Conservation (phyloP, 2,329 filamentous ascomycete species). For the Endothia cerciana region DNA sequence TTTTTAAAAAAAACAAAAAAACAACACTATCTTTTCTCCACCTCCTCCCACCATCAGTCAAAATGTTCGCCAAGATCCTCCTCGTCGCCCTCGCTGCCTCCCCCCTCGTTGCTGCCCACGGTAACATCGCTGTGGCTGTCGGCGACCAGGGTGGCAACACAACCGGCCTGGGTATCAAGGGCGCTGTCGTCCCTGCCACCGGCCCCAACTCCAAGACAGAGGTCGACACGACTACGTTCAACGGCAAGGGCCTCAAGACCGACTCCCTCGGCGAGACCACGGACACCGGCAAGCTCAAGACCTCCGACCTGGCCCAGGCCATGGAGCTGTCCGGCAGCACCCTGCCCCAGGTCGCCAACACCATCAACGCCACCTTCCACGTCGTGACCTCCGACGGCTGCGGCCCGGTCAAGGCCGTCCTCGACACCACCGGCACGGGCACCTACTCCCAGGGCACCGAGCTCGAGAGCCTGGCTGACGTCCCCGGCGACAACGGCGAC, state of each 20-base stretch:
- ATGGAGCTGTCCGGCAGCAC: conserved; percentile 32
- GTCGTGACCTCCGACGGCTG: conserved; percentile 33
- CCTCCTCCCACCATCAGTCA: conserved; percentile 19
- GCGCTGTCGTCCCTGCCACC: conserved; percentile 44
- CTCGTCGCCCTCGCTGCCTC: conserved; percentile 35
- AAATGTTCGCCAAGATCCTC: conserved; percentile 36
- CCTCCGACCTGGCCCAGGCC: conserved; percentile 19
- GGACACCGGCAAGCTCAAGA: conserved; percentile 30
- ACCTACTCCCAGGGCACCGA: conserved; percentile 30
- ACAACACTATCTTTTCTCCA: not conserved
- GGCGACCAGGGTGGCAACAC: conserved; percentile 47
- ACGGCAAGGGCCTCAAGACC: conserved; percentile 25
- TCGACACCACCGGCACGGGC: conserved; percentile 32
- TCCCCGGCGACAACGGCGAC: conserved; percentile 30
- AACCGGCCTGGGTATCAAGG: conserved; percentile 47
- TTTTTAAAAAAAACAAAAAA: too few species aligned
- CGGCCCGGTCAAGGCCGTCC: conserved; percentile 30
- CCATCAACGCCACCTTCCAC: conserved; percentile 32
- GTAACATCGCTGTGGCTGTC: conserved; percentile 37
- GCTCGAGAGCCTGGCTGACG: conserved; percentile 28
- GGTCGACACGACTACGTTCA: conserved; percentile 29
- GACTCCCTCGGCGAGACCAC: conserved; percentile 32
- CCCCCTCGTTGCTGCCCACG: conserved; percentile 39
- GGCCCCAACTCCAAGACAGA: conserved; percentile 41
- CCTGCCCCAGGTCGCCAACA: conserved; percentile 31